Evolutionary conservation across 768 basidiomycete species (phyloP), one percentile per base, ranked within the genome.

Genomic region (Leccinum longicurvipes): DNA sequence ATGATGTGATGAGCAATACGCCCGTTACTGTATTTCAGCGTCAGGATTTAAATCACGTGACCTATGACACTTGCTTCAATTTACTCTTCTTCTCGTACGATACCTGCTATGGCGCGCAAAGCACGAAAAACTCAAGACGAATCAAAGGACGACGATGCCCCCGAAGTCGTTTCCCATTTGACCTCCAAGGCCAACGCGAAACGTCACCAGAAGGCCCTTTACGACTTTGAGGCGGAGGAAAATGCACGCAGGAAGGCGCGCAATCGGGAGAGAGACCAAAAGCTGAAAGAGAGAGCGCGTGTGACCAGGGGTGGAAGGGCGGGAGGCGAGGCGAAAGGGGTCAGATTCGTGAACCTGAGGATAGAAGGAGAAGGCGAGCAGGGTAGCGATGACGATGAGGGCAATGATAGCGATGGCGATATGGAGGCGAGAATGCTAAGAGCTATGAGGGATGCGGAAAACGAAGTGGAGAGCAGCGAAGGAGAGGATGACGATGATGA

Each of bases 81-180:
- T n/a, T n/a, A n/a, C n/a, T 29, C 29, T 29, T 29, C 29, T 29
- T n/a, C 36, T 39, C 1, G 17, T n/a, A 39, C n/a, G 36, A 39
- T n/a, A 39, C 7, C 17, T 28, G 23, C 39, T 8, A 68, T 70
- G 67, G 56, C 59, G 21, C 59, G 56, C 32, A 69, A 65, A 53
- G 10, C 28, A 48, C 61, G 46, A 23, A 51, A 25, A 12, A 47
- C 15, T 29, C 59, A 56, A 31, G 67, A 60, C 14, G 3, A 19
- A 29, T 64, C 66, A 32, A 73, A 70, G 53, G 74, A 74, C 46
- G 78, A 78, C 49, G 75, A 82, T 1, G 74, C 75, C 1, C 84
- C 84, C 1, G 82, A 84, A 58, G 63, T 78, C 0, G 63, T 85
- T 17, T 72, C 81, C 0, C 77, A 79, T n/a, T 71, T 71, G 0